Base-by-base conservation (phyloP, 371 early-diverging fungal genomes). In the Umbelopsis sp. region DNA sequence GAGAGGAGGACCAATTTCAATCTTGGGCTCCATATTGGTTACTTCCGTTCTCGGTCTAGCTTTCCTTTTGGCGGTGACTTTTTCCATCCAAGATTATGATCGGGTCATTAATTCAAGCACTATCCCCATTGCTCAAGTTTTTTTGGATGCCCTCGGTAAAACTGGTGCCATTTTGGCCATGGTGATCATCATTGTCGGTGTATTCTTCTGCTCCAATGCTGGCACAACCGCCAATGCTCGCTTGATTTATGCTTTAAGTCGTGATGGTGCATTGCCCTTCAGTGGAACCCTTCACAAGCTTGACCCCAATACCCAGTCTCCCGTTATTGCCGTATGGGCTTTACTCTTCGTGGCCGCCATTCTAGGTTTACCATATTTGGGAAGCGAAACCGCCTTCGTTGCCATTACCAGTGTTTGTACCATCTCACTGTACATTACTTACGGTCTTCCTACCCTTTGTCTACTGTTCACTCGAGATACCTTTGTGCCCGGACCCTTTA, bases 331-430 rank as follows among this genome's bases (percentile, higher is more conserved):
- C 14, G 78, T 78, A 64, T 78, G 78, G 78, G 68, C 75, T n/a
- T 70, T 73, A 20, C 69, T 78, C 57, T 38, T 73, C 20, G 53
- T 75, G 2, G 70, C 73, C 46, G 78, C 73, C 8, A 50, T 73
- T 25, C 3, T 44, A 22, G 69, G 86, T 44, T 62, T 86, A 16
- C 72, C 82, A 35, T 82, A 83, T 70, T 67, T 86, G 46, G 76
- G 78, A 50, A 78, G 79, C 66, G 50, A 71, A 4, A 77, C 77
- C 2, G 88, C 88, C 3, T 86, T 82, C 62, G 79, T 86, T 41
- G 91, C 92, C 22, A 86, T 92, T 69, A 86, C 88, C 24, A 87
- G 87, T 32, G 85, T 92, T 52, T 85, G 87, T 37, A 89, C 90
- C 32, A 90, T 92, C 68, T 86, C 90, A 32, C 77, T 89, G 37